Evolutionary conservation across 2,329 filamentous ascomycete species (phyloP).

Genomic region (Aspergillus versicolor): DNA sequence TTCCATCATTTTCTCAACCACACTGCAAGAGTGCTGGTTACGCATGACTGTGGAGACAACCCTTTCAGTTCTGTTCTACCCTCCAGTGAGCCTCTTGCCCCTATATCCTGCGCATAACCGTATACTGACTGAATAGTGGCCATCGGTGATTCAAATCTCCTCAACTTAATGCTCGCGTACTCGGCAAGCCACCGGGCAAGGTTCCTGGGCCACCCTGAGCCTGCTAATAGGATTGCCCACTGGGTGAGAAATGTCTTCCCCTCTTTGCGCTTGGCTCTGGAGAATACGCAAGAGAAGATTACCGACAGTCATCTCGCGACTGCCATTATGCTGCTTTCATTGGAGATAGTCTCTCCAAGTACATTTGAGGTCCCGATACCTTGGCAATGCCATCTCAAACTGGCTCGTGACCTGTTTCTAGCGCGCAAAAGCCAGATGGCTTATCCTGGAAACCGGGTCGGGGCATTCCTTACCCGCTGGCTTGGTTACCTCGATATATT

Average conservation of each 20-base stretch:
- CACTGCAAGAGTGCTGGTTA: conserved; percentile 66
- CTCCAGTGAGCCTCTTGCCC: conserved; percentile 51
- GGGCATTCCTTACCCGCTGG: conserved; percentile 76
- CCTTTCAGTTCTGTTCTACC: conserved; percentile 62
- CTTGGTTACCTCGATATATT: conserved; percentile 81
- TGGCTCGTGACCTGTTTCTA: conserved; percentile 73
- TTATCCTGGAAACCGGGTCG: conserved; percentile 57
- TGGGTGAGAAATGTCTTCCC: conserved; percentile 74
- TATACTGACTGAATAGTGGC: conserved; percentile 49
- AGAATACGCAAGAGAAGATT: conserved; percentile 60
- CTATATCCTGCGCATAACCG: conserved; percentile 13
- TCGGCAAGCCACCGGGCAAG: conserved; percentile 80
- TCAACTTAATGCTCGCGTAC: conserved; percentile 76
- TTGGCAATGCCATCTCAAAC: conserved; percentile 76
- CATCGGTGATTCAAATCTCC: conserved; percentile 55
- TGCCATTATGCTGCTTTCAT: conserved; percentile 78
- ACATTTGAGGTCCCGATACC: conserved; percentile 77
- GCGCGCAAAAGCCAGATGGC: conserved; percentile 61
- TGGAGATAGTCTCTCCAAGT: conserved; percentile 80
- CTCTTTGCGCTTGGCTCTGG: conserved; percentile 65
- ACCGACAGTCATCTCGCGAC: conserved; percentile 74
- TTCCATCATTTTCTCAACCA: conserved; percentile 76
- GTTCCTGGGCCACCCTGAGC: conserved; percentile 71
- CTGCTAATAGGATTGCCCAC: conserved; percentile 71
- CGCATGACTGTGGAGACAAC: conserved; percentile 62